Evolutionary conservation across 1,284 basidiomycete genomes (phyloP).

Genomic region (Austropuccinia psidii): DNA sequence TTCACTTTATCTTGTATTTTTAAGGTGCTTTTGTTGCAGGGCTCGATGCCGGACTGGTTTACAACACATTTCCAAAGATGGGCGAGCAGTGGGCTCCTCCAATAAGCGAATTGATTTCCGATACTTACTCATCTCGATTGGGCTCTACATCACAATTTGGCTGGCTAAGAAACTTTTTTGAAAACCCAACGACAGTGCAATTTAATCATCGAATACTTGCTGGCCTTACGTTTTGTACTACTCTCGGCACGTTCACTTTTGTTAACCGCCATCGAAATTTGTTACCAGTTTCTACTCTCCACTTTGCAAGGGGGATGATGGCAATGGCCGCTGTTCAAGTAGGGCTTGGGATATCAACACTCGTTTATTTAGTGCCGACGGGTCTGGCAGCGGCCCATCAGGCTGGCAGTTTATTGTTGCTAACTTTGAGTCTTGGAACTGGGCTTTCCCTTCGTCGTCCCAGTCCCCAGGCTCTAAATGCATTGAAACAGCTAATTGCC

Average conservation of each 20-base stretch:
- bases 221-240: constrained; percentile 63
- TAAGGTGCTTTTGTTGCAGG: constrained; percentile 95
- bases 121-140: constrained; percentile 49
- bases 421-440: constrained; percentile 76
- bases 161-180: constrained; percentile 88
- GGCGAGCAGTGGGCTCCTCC: constrained; percentile 79
- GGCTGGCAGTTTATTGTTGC: constrained; percentile 78
- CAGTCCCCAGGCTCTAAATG: constrained; percentile 56
- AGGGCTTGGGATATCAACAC: constrained; percentile 77
- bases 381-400: constrained; percentile 89
- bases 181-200: constrained; percentile 96
- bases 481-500: too few relatives aligned
- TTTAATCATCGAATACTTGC: constrained; percentile 90
- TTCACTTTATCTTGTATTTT: background rate
- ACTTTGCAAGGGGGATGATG: constrained; percentile 62
- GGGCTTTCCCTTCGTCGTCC: constrained; percentile 67
- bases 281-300: constrained; percentile 62
- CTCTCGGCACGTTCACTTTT: constrained; percentile 60
- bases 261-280: constrained; percentile 53
- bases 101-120: constrained; percentile 64
- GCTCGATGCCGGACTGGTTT: constrained; percentile 87
- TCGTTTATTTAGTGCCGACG: constrained; percentile 88
- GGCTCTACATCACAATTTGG: constrained; percentile 60
- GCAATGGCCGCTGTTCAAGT: constrained; percentile 80
- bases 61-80: constrained; percentile 98